Evolutionary conservation across 441 rosid species (phyloP), one percentile per base, ranked within the genome.

Genomic region (Croton laevigatus): DNA sequence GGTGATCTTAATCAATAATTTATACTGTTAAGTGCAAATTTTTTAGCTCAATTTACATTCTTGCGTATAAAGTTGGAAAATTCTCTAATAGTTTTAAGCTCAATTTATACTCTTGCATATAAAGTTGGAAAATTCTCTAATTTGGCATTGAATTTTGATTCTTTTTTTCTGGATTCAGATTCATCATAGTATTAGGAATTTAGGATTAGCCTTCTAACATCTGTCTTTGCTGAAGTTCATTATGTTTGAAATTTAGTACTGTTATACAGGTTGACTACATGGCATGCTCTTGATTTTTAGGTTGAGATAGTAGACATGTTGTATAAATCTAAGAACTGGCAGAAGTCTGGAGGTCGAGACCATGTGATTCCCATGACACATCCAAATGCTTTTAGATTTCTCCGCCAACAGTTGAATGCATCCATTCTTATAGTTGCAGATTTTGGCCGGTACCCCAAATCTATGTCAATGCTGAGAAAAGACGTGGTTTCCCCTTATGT

Each of bases 301-400:
- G 87, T 84, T 62, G 97, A 95, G 55, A 73, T 93, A 40, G 70
- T 95, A 71, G 88, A 89, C 59, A 79, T 86, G 72, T 73, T 95
- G 85, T 76, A 69, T 74, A 75, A 74, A 14, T 93, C 98, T 0
- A 83, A 88, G 76, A 85, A 89, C 77, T 95, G 97, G 97, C 91
- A 92, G 83, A 91, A 88, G 69, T 95, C 99, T 65, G 88, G 85
- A 64, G 99, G 99, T 54, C 91, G 88, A 82, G 96, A 95, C 82
- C 99, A 93, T 76, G 89, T 93, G 68, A 85, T 95, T 81, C 93
- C 98, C 22, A 91, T 89, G 96, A 91, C 97, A 62, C 99, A 95
- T 86, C 99, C 99, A 17, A 95, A 95, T 80, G 99, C 99, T 61
- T 93, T 95, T 77, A 87, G 98, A 80, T 95, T 93, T 83, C 89